These are phyloP conservation scores for Naegleria gruberi DNA, from an alignment of 208 protist genomes.

Conservation along the genomic window DNA sequence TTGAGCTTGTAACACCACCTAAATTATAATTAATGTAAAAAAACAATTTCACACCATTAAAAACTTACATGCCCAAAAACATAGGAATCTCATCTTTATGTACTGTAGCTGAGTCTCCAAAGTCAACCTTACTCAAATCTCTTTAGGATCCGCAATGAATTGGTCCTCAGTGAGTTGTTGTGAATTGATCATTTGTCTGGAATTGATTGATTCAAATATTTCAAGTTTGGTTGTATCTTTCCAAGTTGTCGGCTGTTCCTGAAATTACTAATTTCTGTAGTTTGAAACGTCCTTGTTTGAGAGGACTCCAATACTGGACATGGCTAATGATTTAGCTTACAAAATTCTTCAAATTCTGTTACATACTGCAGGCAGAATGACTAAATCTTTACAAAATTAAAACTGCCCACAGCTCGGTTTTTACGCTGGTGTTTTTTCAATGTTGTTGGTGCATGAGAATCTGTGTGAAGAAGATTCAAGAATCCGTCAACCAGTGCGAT, in stretches of 20 bases:
- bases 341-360: constrained; percentile 4
- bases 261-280: no score
- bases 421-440: no score
- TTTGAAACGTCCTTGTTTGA: no score
- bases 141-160: constrained; percentile 19
- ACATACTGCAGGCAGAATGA: background rate
- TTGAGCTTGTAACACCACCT: background rate
- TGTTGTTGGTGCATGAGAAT: no score
- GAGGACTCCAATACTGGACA: background rate
- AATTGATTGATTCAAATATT: background rate
- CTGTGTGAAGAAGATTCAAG: no score
- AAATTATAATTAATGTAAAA: background rate
- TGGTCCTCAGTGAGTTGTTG: constrained; percentile 7
- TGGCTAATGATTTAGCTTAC: background rate
- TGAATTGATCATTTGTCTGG: constrained; percentile 1
- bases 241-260: background rate
- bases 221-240: background rate
- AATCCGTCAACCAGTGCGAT: no score
- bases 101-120: background rate
- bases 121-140: background rate
- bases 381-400: no score
- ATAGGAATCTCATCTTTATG: background rate
- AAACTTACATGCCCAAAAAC: background rate
- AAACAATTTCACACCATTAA: no score
- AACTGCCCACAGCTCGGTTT: no score